Evolutionary conservation across 225 moss, liverwort and hornwort genomes (phyloP), one percentile per base, ranked within the genome.

Genomic region (Bryoerythrophyllum caledonicum): DNA sequence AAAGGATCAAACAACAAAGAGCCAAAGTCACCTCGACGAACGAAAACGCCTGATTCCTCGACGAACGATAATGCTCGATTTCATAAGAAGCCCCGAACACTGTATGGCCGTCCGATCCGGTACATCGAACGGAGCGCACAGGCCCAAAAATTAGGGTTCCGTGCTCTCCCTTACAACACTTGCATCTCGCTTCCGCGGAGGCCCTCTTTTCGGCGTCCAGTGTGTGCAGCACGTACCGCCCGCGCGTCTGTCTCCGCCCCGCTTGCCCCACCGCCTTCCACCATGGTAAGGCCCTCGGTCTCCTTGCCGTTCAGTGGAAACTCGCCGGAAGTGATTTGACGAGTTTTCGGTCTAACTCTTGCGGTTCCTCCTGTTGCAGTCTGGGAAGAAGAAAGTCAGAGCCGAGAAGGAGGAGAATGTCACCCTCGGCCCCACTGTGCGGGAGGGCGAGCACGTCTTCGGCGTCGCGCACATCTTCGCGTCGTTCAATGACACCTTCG

Each of bases 401-500:
- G 88, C 89, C 60, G 91, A 87, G 68, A 95, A 95, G 91, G 94
- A 92, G 84, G 94, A 95, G 81, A 95, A 95, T 80, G 92, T 92
- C 5, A 95, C 92, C 43, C 83, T 95, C 38, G 94, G 94, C 15
- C 94, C 94, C 19, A 92, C 91, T 4, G 92, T 95, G 74, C 84
- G 92, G 70, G 94, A 95, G 51, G 94, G 92, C 41, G 94, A 95
- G 82, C 94, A 92, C 49, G 92, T 94, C 1, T 94, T 94, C 32
- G 91, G 91, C 66, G 93, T 94, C 37, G 93, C 91, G 11, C 93
- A 94, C 71, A 95, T 91, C 34, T 91, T 94, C 14, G 93, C 93
- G 20, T 94, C 93, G 17, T 94, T 94, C 82, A 94, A 94, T 67
- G 93, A 95, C 41, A 94, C 93, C 43, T 94, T 94, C 21, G 91